Evolutionary conservation across 495 filamentous ascomycete genomes (phyloP).

Genomic region (Staphylotrichum tortipilum): DNA sequence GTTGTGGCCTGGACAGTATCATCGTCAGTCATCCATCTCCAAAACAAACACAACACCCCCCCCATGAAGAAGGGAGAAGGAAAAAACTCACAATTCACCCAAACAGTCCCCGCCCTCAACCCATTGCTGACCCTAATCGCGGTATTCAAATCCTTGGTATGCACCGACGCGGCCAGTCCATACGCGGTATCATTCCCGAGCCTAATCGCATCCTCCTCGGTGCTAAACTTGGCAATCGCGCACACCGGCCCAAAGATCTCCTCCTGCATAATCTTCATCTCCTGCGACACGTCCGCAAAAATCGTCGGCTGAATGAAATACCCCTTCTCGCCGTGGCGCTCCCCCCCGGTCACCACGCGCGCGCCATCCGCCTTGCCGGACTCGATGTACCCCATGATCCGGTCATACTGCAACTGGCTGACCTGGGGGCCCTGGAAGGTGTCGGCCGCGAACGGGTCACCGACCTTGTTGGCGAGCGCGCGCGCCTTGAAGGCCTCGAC

Average conservation of each 20-base stretch:
- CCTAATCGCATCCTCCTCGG: slow-evolving; percentile 73
- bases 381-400: slow-evolving; percentile 97
- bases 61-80: too few relatives aligned
- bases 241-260: slow-evolving; percentile 97
- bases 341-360: slow-evolving; percentile 75
- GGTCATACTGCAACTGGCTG: slow-evolving; percentile 89
- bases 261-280: slow-evolving; percentile 99
- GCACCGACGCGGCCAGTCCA: slow-evolving; percentile 83
- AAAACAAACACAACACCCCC: too few relatives aligned
- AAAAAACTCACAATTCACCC: slow-evolving; percentile 71
- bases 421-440: slow-evolving; percentile 99
- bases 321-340: slow-evolving; percentile 78
- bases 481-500: slow-evolving; percentile 79
- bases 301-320: slow-evolving; percentile 99
- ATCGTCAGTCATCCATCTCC: too few relatives aligned
- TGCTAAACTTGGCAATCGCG: slow-evolving; percentile 88
- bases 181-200: slow-evolving; percentile 77
- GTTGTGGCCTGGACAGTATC: slow-evolving; percentile 56
- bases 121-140: slow-evolving; percentile 79
- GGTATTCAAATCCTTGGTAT: slow-evolving; percentile 90
- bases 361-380: slow-evolving; percentile 81
- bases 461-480: slow-evolving; percentile 72
- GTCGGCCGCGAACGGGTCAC: slow-evolving; percentile 76
- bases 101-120: slow-evolving; percentile 83
- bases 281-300: slow-evolving; percentile 76